Evolutionary conservation across 768 basidiomycete genomes (phyloP), one percentile per base, ranked within the genome.

Genomic region (Boletus rubroflammeus): DNA sequence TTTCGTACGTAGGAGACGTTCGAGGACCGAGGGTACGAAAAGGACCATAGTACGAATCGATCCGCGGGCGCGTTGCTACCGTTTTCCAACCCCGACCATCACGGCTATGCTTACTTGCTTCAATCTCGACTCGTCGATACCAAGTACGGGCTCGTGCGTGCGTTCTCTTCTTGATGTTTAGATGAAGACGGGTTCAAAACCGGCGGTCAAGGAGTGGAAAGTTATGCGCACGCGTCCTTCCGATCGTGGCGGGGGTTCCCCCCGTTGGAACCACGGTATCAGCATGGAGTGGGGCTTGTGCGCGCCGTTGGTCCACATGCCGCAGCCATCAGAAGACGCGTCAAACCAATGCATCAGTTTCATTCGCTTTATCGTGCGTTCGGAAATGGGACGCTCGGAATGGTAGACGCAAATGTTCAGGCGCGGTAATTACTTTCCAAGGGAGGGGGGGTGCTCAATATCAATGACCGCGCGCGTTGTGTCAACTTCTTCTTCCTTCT

Each of bases 21-120:
- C 23, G 23, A 25, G 47, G n/a, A n/a, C n/a, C n/a, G n/a, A n/a
- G 36, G 26, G 47, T 26, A 26, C 10, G 15, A 48, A 49, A 11
- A 17, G 2, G n/a, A 31, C n/a, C 31, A 19, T 3, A 3, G 34
- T 54, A 55, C 38, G 41, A 44, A 25, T 19, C 56, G 56, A 57
- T 57, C 56, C 55, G 56, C 56, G 56, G 56, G 46, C 6, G 34
- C 19, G 41, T 45, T 32, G 42, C 41, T 32, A 38, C 40, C n/a
- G 41, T 42, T 40, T 29, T 35, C 43, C 29, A 39, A 40, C 17
- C 41, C 56, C 56, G 56, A 45, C 47, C 42, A 57, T 40, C 47
- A 42, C 56, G 56, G 56, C 29, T 8, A 2, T 15, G 14, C 14
- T 3, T 23, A 3, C 11, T 19, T 39, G 17, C 9, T 39, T 19